Evolutionary conservation across 2,329 filamentous ascomycete species (phyloP).

Genomic region (Ceratocystis destructans): DNA sequence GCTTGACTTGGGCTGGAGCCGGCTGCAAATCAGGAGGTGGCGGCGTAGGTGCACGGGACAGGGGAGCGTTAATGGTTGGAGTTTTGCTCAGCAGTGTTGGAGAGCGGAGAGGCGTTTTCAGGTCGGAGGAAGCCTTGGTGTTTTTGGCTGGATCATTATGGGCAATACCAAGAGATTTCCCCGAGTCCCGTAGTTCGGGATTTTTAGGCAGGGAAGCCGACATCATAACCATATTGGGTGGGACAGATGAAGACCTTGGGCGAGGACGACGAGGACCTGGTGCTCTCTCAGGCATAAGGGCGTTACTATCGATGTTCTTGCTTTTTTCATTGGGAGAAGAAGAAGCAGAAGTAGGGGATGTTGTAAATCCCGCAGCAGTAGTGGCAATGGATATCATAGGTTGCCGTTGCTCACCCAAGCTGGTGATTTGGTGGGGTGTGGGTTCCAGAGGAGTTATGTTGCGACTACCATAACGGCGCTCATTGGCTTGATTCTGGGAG

Average conservation of each 20-base stretch:
- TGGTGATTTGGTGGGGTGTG: conserved; percentile 13
- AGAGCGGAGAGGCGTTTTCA: conserved; percentile 14
- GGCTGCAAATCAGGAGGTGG: conserved; percentile 22
- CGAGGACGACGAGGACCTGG: conserved; percentile 11
- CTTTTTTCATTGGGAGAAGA: not conserved
- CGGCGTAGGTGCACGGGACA: conserved; percentile 19
- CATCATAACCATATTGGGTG: conserved; percentile 24
- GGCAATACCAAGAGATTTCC: conserved; percentile 32
- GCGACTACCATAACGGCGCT: conserved; percentile 13
- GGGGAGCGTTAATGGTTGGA: conserved; percentile 17
- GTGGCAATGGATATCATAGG: conserved; percentile 1
- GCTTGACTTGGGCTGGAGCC: conserved; percentile 26
- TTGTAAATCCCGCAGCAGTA: not conserved
- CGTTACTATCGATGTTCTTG: not conserved
- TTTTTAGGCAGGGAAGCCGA: conserved; percentile 13
- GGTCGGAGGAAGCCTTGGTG: not conserved
- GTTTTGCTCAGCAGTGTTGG: conserved; percentile 15
- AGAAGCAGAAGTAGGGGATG: not conserved
- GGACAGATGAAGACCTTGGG: conserved; percentile 25
- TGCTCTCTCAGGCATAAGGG: conserved; percentile 10
- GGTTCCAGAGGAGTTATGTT: conserved; percentile 17
- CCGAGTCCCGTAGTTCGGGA: conserved; percentile 37
- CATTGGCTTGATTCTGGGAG: not conserved
- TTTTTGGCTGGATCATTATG: not conserved
- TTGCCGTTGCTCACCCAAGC: conserved; percentile 8